These are phyloP conservation scores for Chaetothyriales sp. DNA, from an alignment of 2,329 filamentous ascomycete species.

Conservation along the genomic window DNA sequence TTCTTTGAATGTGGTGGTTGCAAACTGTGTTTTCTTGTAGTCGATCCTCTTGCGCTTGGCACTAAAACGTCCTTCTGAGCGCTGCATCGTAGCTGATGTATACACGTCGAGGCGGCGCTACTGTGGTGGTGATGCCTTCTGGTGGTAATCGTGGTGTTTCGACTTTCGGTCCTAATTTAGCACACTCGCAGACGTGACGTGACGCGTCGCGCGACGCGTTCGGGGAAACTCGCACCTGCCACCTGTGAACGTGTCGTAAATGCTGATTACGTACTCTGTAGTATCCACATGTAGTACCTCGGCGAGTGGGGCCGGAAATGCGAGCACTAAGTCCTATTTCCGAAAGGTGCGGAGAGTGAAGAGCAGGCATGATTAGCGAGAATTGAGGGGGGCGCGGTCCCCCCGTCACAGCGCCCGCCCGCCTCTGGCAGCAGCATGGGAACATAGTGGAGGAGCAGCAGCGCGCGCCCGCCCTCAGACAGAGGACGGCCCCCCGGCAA, in stretches of 20 bases:
- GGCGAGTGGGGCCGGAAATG: too few relatives aligned
- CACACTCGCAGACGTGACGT: too few relatives aligned
- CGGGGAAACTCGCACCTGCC: too few relatives aligned
- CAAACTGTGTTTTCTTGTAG: constrained; percentile 75
- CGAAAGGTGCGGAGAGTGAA: background rate
- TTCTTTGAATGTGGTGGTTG: constrained; percentile 58
- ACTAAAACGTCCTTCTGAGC: constrained; percentile 31
- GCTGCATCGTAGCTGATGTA: constrained; percentile 26
- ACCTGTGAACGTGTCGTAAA: too few relatives aligned
- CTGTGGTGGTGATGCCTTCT: background rate
- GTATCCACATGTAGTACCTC: too few relatives aligned
- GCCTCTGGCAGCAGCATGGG: background rate
- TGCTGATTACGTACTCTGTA: too few relatives aligned
- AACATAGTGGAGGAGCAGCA: background rate
- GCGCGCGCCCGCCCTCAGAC: background rate
- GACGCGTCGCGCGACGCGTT: too few relatives aligned
- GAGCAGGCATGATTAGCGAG: background rate
- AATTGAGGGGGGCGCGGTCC: background rate
- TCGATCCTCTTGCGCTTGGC: constrained; percentile 67
- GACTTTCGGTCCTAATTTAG: too few relatives aligned
- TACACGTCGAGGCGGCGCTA: background rate
- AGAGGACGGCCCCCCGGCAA: background rate
- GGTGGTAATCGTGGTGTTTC: background rate
- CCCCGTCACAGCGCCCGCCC: background rate
- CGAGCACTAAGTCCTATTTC: too few relatives aligned